These are phyloP conservation scores for Colletotrichum liaoningense DNA, from an alignment of 2,329 filamentous ascomycete species.

Conservation along the genomic window DNA sequence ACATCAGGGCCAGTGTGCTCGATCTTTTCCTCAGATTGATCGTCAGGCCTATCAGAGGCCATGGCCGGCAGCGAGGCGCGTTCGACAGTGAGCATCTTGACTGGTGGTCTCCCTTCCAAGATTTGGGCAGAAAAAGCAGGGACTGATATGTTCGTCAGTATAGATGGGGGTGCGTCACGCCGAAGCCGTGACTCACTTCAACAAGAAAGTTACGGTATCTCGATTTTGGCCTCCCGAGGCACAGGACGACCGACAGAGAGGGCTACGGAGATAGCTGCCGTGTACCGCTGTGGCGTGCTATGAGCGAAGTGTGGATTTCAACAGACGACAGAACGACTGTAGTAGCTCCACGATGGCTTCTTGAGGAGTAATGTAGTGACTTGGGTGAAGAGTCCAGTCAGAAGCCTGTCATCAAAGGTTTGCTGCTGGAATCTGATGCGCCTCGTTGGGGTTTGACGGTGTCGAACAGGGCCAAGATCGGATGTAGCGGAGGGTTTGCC, in stretches of 20 bases:
- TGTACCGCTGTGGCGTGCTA: neutral
- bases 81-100: constrained; percentile 27
- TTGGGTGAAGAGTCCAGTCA: neutral
- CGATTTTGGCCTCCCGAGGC: neutral
- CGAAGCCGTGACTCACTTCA: constrained; percentile 19
- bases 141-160: neutral
- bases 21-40: constrained; percentile 18
- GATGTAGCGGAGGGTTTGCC: neutral
- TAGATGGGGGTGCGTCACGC: neutral
- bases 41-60: constrained; percentile 18
- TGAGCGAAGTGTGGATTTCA: neutral
- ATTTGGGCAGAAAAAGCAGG: neutral
- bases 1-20: constrained; percentile 35
- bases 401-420: neutral
- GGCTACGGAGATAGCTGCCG: neutral
- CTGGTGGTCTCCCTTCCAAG: neutral
- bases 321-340: neutral
- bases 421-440: neutral
- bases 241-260: neutral
- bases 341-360: neutral
- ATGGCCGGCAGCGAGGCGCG: constrained; percentile 3
- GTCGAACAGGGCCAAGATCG: neutral
- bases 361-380: neutral
- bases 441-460: neutral
- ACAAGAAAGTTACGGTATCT: neutral